Evolutionary conservation across 2,329 filamentous ascomycete genomes (phyloP), one percentile per base, ranked within the genome.

Genomic region (Paraconiothyrium sp.): DNA sequence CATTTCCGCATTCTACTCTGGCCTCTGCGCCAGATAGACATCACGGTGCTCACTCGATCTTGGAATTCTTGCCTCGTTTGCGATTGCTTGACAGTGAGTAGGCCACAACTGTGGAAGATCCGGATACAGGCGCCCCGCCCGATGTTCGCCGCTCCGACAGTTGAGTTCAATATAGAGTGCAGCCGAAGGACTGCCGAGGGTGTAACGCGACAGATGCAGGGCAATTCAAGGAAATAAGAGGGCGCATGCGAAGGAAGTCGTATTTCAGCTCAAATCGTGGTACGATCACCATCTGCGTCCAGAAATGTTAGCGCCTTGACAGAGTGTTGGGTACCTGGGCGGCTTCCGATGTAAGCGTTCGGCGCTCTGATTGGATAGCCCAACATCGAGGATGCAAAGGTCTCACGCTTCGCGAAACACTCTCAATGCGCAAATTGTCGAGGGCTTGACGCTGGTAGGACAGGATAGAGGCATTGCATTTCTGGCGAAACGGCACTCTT

Each of bases 241-340:
- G 6, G 6, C 5, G 22, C 24, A 39, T 24, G 20, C 13, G 16
- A 20, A 24, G 30, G 11, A 2, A 27, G 13, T 10, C 16, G 32
- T 56, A 11, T 34, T 32, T 30, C 43, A 43, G 32, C 39, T 41
- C 41, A 27, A 55, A 24, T 22, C 35, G 34, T 47, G 50, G 54
- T 30, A 37, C n/a, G 27, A 47, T 47, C 8, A 24, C 47, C n/a
- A 47, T 37, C 32, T 56, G 54, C 43, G 32, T 56, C 30, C 54
- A 56, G 54, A 47, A 49, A 30, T 34, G 24, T 61, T 61, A 61
- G 59, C 59, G 59, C 59, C 54, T 54, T 34, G 44, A 57, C 61
- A 60, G 66, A 67, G 65, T 69, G 70, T 72, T 70, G 70, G 66
- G 65, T 64, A 67, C 65, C 64, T 69, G 58, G 68, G 72, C 71